Base-by-base conservation (phyloP, 257 asterid species). In the Jacaranda mimosifolia region DNA sequence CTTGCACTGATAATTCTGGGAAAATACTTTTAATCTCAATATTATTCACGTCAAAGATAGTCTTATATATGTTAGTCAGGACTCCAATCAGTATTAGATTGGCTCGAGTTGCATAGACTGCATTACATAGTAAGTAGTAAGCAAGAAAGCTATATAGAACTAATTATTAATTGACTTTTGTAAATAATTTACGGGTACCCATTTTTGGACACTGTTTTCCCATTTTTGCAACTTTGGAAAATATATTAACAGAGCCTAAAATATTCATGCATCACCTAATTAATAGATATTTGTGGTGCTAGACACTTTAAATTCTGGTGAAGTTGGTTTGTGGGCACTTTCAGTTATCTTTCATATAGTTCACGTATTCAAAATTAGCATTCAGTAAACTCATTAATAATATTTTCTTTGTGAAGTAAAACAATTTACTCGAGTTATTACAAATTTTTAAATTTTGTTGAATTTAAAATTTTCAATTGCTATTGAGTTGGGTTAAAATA, bases 221-320 rank as follows among this genome's bases (percentile, higher is more conserved):
- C 21, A 15, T 53, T 14, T 53, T 14, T 3, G 59, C 21, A 13
- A 53, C 21, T 17, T 53, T 26, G 59, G 26, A 53, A 13, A 10
- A 53, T 19, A 53, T 53, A 55, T 17, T 52, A 52, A 52, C 57
- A 52, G 18, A 52, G 5, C 6, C 32, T 26, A 26, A 26, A 26
- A 26, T 26, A 26, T 63, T 35, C 36, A 63, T 63, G 19, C 69
- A 63, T 63, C 49, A 63, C n/a, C 26, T 14, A 38, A 19, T 0
- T 26, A 26, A 38, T 14, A 63, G 17, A 15, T 6, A 63, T 36
- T 15, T 3, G 38, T 17, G 48, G 9, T 39, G 2, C 11, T 38
- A 63, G 46, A 12, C 49, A 39, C 69, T 49, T 63, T 38, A 63
- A 63, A 63, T 38, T 49, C 21, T 39, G 69, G 69, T 38, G 69